phyloP scores from a whole-genome alignment of 192 early-diverging fungal genomes.

The Podila horticola region DNA sequence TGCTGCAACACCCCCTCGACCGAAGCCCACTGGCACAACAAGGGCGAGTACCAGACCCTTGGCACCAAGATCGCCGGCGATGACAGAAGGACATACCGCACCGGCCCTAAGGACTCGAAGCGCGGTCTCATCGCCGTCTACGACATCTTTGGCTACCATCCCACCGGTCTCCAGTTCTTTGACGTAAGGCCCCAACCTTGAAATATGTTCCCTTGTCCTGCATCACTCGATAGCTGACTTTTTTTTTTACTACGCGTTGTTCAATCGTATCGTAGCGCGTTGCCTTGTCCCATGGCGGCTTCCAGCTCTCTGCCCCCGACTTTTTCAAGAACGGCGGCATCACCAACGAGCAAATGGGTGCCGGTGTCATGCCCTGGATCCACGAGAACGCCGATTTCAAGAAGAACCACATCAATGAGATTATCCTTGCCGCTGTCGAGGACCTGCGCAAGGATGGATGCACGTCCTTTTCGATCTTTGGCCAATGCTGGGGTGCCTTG shows the following conservation, averaged over 20 bases:
- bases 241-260: not conserved
- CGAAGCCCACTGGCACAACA: constrained; percentile 35
- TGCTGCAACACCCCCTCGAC: constrained; percentile 48
- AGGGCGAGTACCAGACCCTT: constrained; percentile 18
- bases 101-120: constrained; percentile 59
- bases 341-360: constrained; percentile 32
- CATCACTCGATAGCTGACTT: not conserved
- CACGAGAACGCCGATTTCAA: constrained; percentile 25
- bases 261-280: constrained; percentile 11
- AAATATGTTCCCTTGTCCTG: not conserved
- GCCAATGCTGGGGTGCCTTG: constrained; percentile 80
- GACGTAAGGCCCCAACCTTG: constrained; percentile 57
- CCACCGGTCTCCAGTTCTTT: constrained; percentile 73
- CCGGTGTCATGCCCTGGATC: constrained; percentile 41
- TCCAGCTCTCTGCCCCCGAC: constrained; percentile 74
- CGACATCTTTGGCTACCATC: constrained; percentile 71
- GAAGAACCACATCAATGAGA: constrained; percentile 29
- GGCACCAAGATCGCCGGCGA: constrained; percentile 30
- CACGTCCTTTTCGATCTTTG: constrained; percentile 61
- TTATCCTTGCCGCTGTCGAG: constrained; percentile 30
- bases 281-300: constrained; percentile 60
- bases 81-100: constrained; percentile 25
- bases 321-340: constrained; percentile 63
- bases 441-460: constrained; percentile 57
- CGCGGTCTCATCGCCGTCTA: constrained; percentile 74